Evolutionary conservation across 768 basidiomycete species (phyloP), one percentile per base, ranked within the genome.

Genomic region (Xanthoconium stramineum): DNA sequence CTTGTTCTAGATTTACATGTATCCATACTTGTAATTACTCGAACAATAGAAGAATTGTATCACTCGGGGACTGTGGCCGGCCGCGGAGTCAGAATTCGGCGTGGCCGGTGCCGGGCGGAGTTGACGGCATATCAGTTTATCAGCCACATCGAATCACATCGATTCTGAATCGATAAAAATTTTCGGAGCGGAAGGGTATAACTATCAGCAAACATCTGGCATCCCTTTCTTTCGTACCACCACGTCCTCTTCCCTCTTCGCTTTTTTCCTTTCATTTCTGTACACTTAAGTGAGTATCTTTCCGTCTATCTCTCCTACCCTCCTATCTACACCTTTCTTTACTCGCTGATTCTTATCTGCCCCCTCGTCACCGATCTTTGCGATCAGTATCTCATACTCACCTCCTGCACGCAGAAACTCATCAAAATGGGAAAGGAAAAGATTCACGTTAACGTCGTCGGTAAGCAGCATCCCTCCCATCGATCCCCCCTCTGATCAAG

Each of bases 391-490:
- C 8, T 19, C n/a, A 35, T 60, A 35, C 59, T 66, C 24, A 73
- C 48, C 5, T 20, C 29, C 30, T 59, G 19, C 50, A 24, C 53
- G 29, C 63, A 82, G 81, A 83, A 83, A 74, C 75, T 75, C 72
- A 66, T 69, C 66, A 85, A 84, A 85, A 94, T 93, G 93, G 93
- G 92, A 87, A 94, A 94, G 82, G 93, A 94, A 64, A 94, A 94
- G 82, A 77, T 67, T 68, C 94, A 97, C 86, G 85, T 97, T 83
- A 96, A 96, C 86, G 94, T 95, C 78, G 94, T 95, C 77, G 94
- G 91, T 92, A 54, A 60, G 90, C 79, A 52, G 48, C 68, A 56
- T 68, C 63, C 52, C 61, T 56, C 47, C 57, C 44, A 53, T 53
- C 30, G 19, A 1, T 40, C 11, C 17, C 24, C 60, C 17, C 46